phyloP scores from a whole-genome alignment of 371 early-diverging fungal species.

The Mucor irregularis region DNA sequence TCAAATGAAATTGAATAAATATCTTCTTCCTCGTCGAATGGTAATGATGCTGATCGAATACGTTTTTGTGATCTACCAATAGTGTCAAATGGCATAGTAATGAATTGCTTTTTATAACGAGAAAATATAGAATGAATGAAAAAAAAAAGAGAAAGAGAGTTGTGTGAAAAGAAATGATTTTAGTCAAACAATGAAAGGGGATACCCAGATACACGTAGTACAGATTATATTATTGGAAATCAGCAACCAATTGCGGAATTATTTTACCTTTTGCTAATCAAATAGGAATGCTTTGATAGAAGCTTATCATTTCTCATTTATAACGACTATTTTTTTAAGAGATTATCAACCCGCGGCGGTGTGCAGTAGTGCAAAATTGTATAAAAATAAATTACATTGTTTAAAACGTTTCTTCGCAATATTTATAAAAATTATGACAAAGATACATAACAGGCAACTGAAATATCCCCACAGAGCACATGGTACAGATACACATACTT shows the following conservation, averaged over 20 bases:
- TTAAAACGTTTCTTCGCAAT: too few species aligned
- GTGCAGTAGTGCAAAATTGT: too few species aligned
- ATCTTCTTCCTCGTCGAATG: slow-evolving; percentile 6
- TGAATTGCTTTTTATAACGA: background rate
- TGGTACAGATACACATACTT: background rate
- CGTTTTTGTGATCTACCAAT: slow-evolving; percentile 25
- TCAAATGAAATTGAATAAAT: background rate
- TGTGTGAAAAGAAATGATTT: slow-evolving; percentile 3
- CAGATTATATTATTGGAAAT: background rate
- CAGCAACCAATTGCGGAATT: background rate
- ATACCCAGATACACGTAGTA: background rate
- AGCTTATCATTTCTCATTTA: slow-evolving; percentile 3
- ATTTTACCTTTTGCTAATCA: slow-evolving; percentile 2
- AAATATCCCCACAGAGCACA: background rate
- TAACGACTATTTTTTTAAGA: too few species aligned
- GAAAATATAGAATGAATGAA: slow-evolving; percentile 5
- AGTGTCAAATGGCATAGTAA: slow-evolving; percentile 26
- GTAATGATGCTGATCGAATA: background rate
- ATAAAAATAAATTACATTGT: too few species aligned
- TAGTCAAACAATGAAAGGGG: background rate
- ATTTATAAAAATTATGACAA: too few species aligned
- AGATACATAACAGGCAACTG: background rate
- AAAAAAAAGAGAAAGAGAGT: slow-evolving; percentile 4
- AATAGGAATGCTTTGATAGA: background rate
- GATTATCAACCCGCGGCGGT: too few species aligned